Conservation (phyloP, 2,329 filamentous ascomycete genomes). For the Diaporthe citrichinensis region DNA sequence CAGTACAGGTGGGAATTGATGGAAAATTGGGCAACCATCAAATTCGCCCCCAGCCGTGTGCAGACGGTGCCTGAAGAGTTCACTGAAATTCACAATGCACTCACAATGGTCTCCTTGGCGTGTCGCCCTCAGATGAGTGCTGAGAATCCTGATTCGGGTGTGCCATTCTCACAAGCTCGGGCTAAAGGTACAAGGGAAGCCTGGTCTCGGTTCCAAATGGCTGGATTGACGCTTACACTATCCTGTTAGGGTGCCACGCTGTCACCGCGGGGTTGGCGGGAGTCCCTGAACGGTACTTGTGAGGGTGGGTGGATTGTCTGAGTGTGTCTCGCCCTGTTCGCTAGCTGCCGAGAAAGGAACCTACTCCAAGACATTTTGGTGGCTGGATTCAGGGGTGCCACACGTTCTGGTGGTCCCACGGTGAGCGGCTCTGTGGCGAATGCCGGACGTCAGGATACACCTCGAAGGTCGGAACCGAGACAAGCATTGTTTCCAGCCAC, state of each 20-base stretch:
- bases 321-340: constrained; percentile 6
- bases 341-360: constrained; percentile 17
- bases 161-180: constrained; percentile 15
- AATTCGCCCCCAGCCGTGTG: not conserved
- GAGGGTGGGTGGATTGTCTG: constrained; percentile 14
- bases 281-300: constrained; percentile 30
- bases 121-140: not conserved
- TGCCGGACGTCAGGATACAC: not conserved
- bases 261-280: constrained; percentile 27
- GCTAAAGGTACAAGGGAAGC: constrained; percentile 1
- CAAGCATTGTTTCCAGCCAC: not conserved
- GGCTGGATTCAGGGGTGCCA: constrained; percentile 20
- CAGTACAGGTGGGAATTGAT: not conserved
- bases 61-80: constrained; percentile 26
- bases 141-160: constrained; percentile 30
- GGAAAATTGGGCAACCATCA: constrained; percentile 12
- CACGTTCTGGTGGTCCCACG: not conserved
- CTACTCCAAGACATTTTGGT: constrained; percentile 1
- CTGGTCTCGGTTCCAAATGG: constrained; percentile 35
- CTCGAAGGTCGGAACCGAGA: not conserved
- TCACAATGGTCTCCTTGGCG: not conserved
- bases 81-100: constrained; percentile 8
- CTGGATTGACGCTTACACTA: constrained; percentile 28
- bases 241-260: constrained; percentile 29
- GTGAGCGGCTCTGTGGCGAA: constrained; percentile 20